These are phyloP conservation scores for Paramecium sexaurelia DNA, from an alignment of 73 alveolate genomes.

Conservation along the genomic window DNA sequence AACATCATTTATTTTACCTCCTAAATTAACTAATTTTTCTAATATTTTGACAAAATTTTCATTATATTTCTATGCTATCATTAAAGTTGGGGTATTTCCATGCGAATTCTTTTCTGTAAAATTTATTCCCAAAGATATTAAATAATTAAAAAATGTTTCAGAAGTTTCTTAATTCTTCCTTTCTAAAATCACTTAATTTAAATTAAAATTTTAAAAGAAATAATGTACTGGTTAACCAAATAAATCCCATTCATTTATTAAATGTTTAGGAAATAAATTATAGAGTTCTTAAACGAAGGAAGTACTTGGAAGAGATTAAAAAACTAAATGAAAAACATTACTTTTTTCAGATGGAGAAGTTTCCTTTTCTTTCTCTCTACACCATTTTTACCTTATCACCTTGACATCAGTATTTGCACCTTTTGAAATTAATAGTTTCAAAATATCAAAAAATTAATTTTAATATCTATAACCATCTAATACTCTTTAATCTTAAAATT, in stretches of 20 bases:
- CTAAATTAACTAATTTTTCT: background rate
- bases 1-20: background rate
- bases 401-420: background rate
- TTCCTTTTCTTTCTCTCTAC: background rate
- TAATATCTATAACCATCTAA: background rate
- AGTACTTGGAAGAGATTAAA: background rate
- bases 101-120: background rate
- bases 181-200: background rate
- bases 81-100: background rate
- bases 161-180: background rate
- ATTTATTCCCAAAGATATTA: background rate
- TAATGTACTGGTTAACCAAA: background rate
- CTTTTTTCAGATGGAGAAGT: background rate
- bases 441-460: background rate
- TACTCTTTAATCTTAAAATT: background rate
- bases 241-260: background rate
- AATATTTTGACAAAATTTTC: background rate
- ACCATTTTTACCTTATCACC: background rate
- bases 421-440: background rate
- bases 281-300: background rate
- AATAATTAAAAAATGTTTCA: background rate
- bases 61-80: background rate
- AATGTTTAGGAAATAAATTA: background rate
- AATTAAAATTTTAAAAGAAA: background rate
- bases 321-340: background rate